phyloP scores from a whole-genome alignment of 305 asterid genomes.

The Solanum hybrid region DNA sequence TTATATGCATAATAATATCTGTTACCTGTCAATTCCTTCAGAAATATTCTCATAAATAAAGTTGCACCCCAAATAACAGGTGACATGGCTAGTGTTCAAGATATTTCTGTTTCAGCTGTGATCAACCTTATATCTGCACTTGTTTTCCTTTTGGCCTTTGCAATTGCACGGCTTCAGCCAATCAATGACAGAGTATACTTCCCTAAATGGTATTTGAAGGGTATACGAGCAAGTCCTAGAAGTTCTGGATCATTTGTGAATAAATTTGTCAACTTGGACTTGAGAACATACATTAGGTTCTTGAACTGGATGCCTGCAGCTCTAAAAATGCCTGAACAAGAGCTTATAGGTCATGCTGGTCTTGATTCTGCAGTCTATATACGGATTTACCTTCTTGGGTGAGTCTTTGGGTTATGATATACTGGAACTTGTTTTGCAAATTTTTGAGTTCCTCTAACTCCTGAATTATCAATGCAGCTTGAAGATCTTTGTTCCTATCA shows the following conservation, averaged over 20 bases:
- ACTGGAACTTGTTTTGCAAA: background rate
- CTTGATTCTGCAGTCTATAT: slow-evolving; percentile 86
- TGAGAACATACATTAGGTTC: slow-evolving; percentile 57
- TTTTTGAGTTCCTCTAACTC: background rate
- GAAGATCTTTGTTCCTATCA: slow-evolving; percentile 81
- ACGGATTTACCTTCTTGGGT: slow-evolving; percentile 94
- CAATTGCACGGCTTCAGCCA: slow-evolving; percentile 83
- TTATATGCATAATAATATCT: background rate
- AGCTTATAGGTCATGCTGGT: slow-evolving; percentile 90
- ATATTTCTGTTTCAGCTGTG: slow-evolving; percentile 55
- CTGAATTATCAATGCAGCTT: slow-evolving; percentile 40
- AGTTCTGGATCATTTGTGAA: slow-evolving; percentile 47
- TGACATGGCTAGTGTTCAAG: slow-evolving; percentile 62
- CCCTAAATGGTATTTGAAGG: slow-evolving; percentile 96
- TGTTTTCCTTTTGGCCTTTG: slow-evolving; percentile 79
- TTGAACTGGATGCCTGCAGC: slow-evolving; percentile 99
- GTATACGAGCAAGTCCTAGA: slow-evolving; percentile 78
- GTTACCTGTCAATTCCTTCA: background rate
- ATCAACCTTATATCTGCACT: slow-evolving; percentile 77
- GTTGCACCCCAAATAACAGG: background rate
- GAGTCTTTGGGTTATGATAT: slow-evolving; percentile 3
- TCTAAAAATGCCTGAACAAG: slow-evolving; percentile 89
- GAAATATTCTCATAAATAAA: background rate
- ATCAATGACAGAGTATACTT: slow-evolving; percentile 83
- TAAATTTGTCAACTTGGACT: slow-evolving; percentile 61